Percentiles rank a stretch among this genome's conserved stretches.
phyloP scores from a whole-genome alignment of 148 eudicot genomes.

The Dysphania ambrosioides region DNA sequence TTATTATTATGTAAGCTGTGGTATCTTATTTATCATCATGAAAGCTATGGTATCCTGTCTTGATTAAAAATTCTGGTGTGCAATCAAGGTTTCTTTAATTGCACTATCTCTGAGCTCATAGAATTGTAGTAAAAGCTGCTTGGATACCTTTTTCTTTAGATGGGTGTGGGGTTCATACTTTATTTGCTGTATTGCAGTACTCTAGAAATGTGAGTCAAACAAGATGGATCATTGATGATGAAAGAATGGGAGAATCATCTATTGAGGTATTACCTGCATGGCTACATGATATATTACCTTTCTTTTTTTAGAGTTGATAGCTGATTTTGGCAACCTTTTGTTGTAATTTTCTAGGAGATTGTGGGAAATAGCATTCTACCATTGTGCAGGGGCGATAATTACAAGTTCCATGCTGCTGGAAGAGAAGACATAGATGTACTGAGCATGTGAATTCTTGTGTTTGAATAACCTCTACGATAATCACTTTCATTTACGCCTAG shows the following conservation, averaged over 20 bases:
- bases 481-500: slow-evolving; percentile 19
- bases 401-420: slow-evolving; percentile 99
- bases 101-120: neutral
- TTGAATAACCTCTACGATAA: slow-evolving; percentile 7
- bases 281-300: neutral
- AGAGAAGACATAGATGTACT: slow-evolving; percentile 99
- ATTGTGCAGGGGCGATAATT: slow-evolving; percentile 65
- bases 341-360: slow-evolving; percentile 59
- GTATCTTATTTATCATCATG: neutral
- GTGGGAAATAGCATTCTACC: slow-evolving; percentile 70
- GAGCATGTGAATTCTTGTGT: slow-evolving; percentile 30
- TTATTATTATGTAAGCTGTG: no score
- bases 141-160: neutral
- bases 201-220: slow-evolving; percentile 95
- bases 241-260: slow-evolving; percentile 97
- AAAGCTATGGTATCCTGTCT: neutral
- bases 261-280: slow-evolving; percentile 57
- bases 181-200: slow-evolving; percentile 46
- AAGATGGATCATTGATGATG: slow-evolving; percentile 95
- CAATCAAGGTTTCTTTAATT: neutral
- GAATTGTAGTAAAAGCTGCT: neutral
- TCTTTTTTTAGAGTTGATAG: neutral
- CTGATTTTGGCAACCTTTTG: slow-evolving; percentile 5
- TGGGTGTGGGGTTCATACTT: slow-evolving; percentile 7
- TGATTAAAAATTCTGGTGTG: neutral